Evolutionary conservation across 164 flowering plant species (phyloP).

Genomic region (Echeveria elegans): DNA sequence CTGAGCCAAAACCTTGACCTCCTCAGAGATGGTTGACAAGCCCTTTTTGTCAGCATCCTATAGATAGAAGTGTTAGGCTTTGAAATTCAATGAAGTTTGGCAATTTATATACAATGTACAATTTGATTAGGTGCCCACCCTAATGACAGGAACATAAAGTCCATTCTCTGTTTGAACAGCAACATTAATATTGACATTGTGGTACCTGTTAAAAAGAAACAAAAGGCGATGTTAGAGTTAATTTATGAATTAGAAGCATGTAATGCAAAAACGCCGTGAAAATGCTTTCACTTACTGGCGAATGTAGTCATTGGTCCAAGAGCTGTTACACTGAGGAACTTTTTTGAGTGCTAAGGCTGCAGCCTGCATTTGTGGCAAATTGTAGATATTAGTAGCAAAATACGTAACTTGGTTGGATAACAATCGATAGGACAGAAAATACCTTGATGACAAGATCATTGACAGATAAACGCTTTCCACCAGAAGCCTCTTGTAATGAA

Average conservation of each 20-base stretch:
- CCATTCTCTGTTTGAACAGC: slow-evolving; percentile 98
- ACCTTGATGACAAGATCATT: slow-evolving; percentile 98
- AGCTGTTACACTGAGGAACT: slow-evolving; percentile 94
- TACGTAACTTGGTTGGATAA: background rate
- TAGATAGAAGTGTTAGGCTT: slow-evolving; percentile 9
- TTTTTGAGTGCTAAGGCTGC: slow-evolving; percentile 89
- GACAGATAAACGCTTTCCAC: slow-evolving; percentile 78
- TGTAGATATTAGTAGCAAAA: background rate
- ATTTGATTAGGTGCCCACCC: slow-evolving; percentile 28
- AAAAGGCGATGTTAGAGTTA: background rate
- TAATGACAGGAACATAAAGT: slow-evolving; percentile 77
- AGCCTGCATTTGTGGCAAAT: slow-evolving; percentile 41
- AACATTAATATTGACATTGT: slow-evolving; percentile 76
- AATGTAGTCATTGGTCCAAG: slow-evolving; percentile 90
- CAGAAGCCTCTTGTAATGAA: slow-evolving; percentile 79
- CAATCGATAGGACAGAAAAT: background rate
- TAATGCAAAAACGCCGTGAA: background rate
- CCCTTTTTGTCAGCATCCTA: slow-evolving; percentile 99
- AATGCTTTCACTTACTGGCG: slow-evolving; percentile 59
- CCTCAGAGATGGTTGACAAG: slow-evolving; percentile 64
- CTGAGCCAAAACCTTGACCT: slow-evolving; percentile 73
- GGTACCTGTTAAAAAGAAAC: slow-evolving; percentile 36
- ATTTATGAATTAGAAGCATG: background rate
- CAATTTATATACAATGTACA: background rate
- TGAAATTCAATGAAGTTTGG: background rate